A percentile compares a stretch with the other conserved stretches of the same genome.
These are phyloP conservation scores for Pythium biforme DNA, from an alignment of 352 stramenopile genomes.

Conservation along the genomic window DNA sequence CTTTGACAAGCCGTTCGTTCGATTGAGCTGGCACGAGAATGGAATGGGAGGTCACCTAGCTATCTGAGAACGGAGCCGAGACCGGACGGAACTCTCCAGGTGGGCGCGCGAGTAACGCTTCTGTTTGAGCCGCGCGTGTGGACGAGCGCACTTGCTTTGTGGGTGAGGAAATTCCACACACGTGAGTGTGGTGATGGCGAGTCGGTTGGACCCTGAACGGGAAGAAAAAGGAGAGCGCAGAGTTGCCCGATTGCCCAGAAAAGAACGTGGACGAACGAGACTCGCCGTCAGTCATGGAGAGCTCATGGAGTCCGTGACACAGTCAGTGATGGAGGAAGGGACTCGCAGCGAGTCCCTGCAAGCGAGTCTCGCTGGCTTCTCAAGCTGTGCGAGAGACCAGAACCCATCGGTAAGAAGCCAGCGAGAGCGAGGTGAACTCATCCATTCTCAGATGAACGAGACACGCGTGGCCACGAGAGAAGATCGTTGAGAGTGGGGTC, in stretches of 20 bases:
- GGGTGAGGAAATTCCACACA: not conserved
- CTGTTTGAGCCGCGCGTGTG: not conserved
- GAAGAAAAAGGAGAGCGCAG: no score
- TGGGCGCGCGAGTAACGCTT: conserved; percentile 7
- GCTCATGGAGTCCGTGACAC: no score
- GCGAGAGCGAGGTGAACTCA: no score
- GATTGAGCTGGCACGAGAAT: not conserved
- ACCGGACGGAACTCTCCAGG: conserved; percentile 3
- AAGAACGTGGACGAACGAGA: not conserved
- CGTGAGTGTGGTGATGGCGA: no score
- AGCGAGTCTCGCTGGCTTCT: no score
- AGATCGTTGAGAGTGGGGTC: conserved; percentile 6
- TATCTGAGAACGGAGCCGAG: conserved; percentile 7
- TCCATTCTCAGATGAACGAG: not conserved
- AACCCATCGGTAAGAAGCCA: no score
- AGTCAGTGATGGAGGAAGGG: no score
- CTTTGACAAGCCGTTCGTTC: not conserved
- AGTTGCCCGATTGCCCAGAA: not conserved
- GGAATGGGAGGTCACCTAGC: not conserved
- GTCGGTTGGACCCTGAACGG: no score
- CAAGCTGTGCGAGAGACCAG: no score
- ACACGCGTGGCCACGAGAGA: not conserved
- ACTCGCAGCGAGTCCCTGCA: no score
- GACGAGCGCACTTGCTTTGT: not conserved
- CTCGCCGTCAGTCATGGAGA: not conserved